Evolutionary conservation across 1,284 basidiomycete genomes (phyloP).

Genomic region (Ustilago esculenta): DNA sequence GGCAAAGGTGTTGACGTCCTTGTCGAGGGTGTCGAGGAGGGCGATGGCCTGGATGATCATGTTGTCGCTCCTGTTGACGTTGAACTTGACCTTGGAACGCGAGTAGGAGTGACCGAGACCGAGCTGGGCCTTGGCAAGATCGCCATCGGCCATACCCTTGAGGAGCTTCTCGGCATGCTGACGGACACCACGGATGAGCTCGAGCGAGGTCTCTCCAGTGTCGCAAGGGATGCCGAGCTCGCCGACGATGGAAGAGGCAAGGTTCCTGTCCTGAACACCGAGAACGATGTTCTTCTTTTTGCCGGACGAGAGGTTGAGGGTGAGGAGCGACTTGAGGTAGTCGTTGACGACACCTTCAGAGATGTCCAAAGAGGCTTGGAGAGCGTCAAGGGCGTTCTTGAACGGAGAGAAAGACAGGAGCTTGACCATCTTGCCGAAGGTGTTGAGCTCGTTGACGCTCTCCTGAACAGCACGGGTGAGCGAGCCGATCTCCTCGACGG

Average conservation of each 20-base stretch:
- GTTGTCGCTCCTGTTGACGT: conserved; percentile 98
- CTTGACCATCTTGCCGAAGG: conserved; percentile 93
- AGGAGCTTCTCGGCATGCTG: conserved; percentile 91
- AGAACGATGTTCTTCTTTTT: conserved; percentile 83
- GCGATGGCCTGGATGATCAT: conserved; percentile 99
- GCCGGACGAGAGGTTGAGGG: conserved; percentile 82
- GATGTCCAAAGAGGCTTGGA: conserved; percentile 95
- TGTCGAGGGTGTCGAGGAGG: conserved; percentile 97
- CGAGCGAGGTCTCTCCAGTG: conserved; percentile 84
- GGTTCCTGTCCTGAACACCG: conserved; percentile 81
- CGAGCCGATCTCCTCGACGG: conserved; percentile 88
- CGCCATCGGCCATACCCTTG: conserved; percentile 83
- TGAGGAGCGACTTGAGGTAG: conserved; percentile 84
- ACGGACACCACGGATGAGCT: conserved; percentile 92
- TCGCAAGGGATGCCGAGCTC: conserved; percentile 84
- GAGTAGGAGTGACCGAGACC: conserved; percentile 98
- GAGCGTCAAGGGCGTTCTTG: conserved; percentile 91
- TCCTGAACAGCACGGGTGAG: conserved; percentile 84
- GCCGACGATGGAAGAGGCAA: conserved; percentile 84
- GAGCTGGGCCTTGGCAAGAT: conserved; percentile 85
- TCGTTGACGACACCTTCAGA: conserved; percentile 94
- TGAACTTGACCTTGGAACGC: conserved; percentile 93
- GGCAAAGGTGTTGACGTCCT: conserved; percentile 98
- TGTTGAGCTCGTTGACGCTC: conserved; percentile 76
- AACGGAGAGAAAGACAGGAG: conserved; percentile 93